Base-by-base conservation (phyloP, 345 rosid species). In the Corchorus olitorius region DNA sequence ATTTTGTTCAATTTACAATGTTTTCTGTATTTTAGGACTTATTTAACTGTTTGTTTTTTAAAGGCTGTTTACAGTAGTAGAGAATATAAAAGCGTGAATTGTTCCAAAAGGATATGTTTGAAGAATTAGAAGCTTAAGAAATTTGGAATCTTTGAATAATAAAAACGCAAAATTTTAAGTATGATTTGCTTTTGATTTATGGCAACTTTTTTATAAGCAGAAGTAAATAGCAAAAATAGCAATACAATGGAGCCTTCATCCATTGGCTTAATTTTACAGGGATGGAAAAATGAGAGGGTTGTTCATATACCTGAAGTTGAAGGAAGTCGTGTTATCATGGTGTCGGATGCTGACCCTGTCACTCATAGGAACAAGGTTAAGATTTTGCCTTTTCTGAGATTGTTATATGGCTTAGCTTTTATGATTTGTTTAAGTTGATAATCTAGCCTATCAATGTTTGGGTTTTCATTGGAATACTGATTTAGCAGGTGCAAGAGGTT, bases 401-500 rank as follows among this genome's bases (percentile, higher is more conserved):
- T 41, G 39, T 17, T 19, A 37, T 15, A 58, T 16, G 33, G 58
- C 34, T 70, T 68, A 78, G 14, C 2, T 61, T 48, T 66, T 65
- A 5, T 41, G 8, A 72, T 45, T 8, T 15, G n/a, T 49, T 72
- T 1, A 2, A 5, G n/a, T 52, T 19, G 6, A 65, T 65, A 5
- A 19, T 45, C 17, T 41, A 77, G 14, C 50, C 16, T 27, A 46
- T 52, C 9, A 67, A 72, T 69, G 45, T 50, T 62, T 22, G 58
- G 12, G 22, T 37, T 61, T 22, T 75, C 66, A 67, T 56, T 70
- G 39, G 68, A 50, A 20, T 63, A 13, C 8, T 11, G 22, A 3
- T 39, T 65, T 84, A 56, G 75, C 76, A 96, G 99, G 94, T 92
- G 61, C 83, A 88, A 71, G 97, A 93, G 70, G 94, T 91, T 71